Evolutionary conservation across 345 rosid species (phyloP), one percentile per base, ranked within the genome.

Genomic region (Geranium rotundifolium): DNA sequence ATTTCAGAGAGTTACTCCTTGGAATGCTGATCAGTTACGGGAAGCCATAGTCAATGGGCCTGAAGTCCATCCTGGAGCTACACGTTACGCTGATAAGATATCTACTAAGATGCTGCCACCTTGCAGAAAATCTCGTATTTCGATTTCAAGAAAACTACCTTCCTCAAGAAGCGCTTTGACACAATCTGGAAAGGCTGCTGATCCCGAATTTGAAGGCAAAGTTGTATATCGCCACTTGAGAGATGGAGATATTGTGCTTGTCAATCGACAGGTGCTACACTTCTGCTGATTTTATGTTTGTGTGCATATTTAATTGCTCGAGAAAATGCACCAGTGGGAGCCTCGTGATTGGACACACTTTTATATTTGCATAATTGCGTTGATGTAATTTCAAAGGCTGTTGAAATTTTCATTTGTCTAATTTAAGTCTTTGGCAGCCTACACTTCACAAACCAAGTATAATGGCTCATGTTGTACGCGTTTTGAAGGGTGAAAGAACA

Each of bases 361-460:
- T 9, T 46, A 14, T 8, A 4, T 34, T 34, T 34, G 41, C 41
- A 4, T 34, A 46, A 46, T 12, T 46, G 52, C 15, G 20, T 57
- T 19, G 30, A 4, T 57, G 31, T 57, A 29, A 57, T 20, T 3
- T 57, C 19, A 20, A 55, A 16, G 5, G 14, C 13, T 58, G 18
- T 20, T 52, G 58, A 57, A 56, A 57, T 69, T 23, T 54, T 29
- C 55, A 49, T 29, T 54, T 72, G 65, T 72, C 41, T 37, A 64
- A 14, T 59, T 63, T 71, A 46, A 46, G 16, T 69, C 64, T 17
- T 31, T 79, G 72, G 73, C 95, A 93, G 99, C 99, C 99, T 62
- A 93, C 99, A 17, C 91, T 93, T 69, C 99, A 93, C 79, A 93
- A 93, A 71, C 97, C 97, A 7, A 90, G 99, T 71, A 79, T 93